These are phyloP conservation scores for Bipolaris sorokiniana DNA, from an alignment of 2,329 filamentous ascomycete genomes.

Conservation along the genomic window DNA sequence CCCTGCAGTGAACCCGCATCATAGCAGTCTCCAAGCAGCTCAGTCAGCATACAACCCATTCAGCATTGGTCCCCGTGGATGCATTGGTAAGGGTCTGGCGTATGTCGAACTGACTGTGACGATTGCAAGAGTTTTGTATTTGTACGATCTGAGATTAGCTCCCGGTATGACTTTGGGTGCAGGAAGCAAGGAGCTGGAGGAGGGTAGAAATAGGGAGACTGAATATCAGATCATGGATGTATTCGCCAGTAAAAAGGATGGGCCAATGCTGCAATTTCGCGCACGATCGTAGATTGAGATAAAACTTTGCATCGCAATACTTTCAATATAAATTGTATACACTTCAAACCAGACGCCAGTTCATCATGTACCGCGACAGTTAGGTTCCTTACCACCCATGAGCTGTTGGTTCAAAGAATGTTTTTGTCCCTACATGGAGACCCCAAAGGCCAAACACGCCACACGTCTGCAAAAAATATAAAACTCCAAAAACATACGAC, in stretches of 20 bases:
- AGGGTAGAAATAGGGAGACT: constrained; percentile 37
- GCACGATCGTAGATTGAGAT: constrained; percentile 15
- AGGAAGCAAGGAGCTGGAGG: constrained; percentile 40
- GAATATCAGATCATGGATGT: constrained; percentile 76
- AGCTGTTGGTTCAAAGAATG: no score
- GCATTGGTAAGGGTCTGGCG: constrained; percentile 73
- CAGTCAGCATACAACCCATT: constrained; percentile 78
- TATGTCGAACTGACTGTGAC: constrained; percentile 71
- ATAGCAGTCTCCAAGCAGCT: constrained; percentile 51
- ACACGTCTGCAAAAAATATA: no score
- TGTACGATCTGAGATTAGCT: constrained; percentile 62
- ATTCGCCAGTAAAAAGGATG: constrained; percentile 76
- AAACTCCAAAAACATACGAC: no score
- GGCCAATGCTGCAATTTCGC: constrained; percentile 67
- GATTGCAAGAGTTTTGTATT: constrained; percentile 65
- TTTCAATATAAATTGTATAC: not conserved
- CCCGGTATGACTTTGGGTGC: constrained; percentile 43
- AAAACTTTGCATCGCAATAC: not conserved
- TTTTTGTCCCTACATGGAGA: no score
- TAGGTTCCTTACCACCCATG: not conserved
- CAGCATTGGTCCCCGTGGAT: constrained; percentile 71
- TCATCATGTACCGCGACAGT: not conserved
- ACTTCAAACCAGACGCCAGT: no score
- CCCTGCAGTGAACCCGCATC: constrained; percentile 36
- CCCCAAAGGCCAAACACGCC: no score